Evolutionary conservation across 306 rosid species (phyloP).

Genomic region (Astragalus glycyphyllos): DNA sequence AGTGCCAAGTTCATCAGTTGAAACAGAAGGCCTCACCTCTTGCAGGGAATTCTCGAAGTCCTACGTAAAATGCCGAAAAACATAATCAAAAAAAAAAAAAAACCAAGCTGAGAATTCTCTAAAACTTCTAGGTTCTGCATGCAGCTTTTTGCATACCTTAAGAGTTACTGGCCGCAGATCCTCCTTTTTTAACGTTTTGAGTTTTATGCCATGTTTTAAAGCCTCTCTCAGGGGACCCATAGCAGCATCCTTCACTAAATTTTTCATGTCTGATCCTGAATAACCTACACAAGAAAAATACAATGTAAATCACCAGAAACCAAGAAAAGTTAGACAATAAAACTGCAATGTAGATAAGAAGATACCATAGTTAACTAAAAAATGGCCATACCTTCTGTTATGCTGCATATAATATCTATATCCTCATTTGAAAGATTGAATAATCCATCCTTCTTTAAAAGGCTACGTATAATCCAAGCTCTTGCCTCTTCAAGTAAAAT

Average conservation of each 20-base stretch:
- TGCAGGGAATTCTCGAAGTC: conserved; percentile 75
- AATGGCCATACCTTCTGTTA: conserved; percentile 68
- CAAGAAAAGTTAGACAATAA: conserved; percentile 14
- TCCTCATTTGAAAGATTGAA: conserved; percentile 61
- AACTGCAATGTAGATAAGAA: conserved; percentile 26
- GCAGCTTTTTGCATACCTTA: conserved; percentile 55
- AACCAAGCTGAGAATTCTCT: not conserved
- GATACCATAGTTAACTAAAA: conserved; percentile 32
- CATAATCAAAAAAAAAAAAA: conserved; percentile 28
- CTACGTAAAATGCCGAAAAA: conserved; percentile 41
- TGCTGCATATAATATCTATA: conserved; percentile 66
- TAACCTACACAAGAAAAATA: conserved; percentile 60
- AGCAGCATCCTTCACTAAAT: conserved; percentile 90
- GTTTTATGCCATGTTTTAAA: conserved; percentile 71
- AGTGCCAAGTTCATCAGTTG: conserved; percentile 64
- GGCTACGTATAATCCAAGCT: conserved; percentile 68
- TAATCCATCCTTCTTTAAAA: conserved; percentile 83
- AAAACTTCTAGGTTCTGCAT: conserved; percentile 3
- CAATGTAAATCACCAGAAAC: conserved; percentile 34
- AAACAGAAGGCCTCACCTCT: conserved; percentile 92
- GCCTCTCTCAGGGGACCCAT: conserved; percentile 98
- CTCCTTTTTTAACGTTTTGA: conserved; percentile 69
- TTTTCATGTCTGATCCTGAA: conserved; percentile 97
- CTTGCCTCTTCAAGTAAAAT: conserved; percentile 74
- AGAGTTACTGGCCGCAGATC: conserved; percentile 67